Base-by-base conservation (phyloP, 106 monocot genomes). In the Narthecium ossifragum region DNA sequence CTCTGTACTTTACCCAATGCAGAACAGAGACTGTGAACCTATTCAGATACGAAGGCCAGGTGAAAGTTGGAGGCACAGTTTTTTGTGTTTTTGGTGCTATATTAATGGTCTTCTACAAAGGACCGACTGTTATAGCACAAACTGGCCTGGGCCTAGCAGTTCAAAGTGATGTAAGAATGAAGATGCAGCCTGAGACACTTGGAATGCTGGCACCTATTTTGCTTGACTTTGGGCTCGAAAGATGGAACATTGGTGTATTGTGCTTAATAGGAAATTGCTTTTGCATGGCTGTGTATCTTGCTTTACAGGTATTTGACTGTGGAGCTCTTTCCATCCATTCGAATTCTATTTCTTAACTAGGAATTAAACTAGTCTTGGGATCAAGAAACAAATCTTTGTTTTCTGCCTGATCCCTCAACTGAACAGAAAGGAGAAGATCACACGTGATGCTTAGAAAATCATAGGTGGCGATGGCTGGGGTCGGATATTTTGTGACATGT, bases 261-360 rank as follows among this genome's bases (percentile, higher is more conserved):
- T 94, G 88, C 70, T 61, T 94, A 32, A 80, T 94, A 20, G 94
- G 75, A 25, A 96, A 96, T 49, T 94, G 89, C 26, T 62, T 86
- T 27, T 76, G 83, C 64, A 90, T 94, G 94, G 94, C 82, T 53
- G 60, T 73, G 57, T 94, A 75, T 83, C 61, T 94, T 11, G 82
- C 77, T 70, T 61, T 94, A 28, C 94, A 94, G 89, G 92, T 93
- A 79, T 56, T n/a, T 18, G 5, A 18, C 17, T n/a, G 33, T 14
- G 34, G 30, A 27, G 11, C 1, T 3, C 2, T 41, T 41, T 12
- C 14, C 1, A 14, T 41, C 41, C n/a, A n/a, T n/a, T n/a, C n/a
- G n/a, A n/a, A n/a, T n/a, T n/a, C n/a, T n/a, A n/a, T n/a, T 41
- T 41, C 41, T 41, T 41, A 14, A 41, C 7, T 41, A 14, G 41